These are phyloP conservation scores for Colletotrichum liriopes DNA, from an alignment of 2,329 filamentous ascomycete genomes.

Conservation along the genomic window DNA sequence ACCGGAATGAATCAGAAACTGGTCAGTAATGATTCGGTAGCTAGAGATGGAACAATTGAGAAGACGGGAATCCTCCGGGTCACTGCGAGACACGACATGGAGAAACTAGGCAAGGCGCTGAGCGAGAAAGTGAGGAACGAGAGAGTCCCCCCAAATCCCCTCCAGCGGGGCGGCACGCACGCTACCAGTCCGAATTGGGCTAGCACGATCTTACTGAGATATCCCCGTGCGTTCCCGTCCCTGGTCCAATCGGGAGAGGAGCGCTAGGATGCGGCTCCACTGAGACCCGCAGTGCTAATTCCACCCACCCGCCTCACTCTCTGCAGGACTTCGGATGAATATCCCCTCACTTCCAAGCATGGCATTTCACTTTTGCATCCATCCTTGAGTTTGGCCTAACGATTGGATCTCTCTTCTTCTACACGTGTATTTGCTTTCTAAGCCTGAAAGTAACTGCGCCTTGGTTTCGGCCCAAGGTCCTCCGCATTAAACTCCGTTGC, in stretches of 20 bases:
- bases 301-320: conserved; percentile 8
- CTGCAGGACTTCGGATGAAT: not conserved
- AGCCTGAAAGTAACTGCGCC: conserved; percentile 9
- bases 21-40: not conserved
- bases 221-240: not conserved
- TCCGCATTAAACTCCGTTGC: conserved; percentile 4
- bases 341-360: conserved; percentile 5
- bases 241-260: not conserved
- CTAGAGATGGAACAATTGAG: not conserved
- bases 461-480: not conserved
- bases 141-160: not conserved
- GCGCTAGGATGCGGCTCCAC: not conserved
- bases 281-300: conserved; percentile 1
- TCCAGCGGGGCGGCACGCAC: not conserved
- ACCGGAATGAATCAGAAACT: too few species aligned
- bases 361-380: conserved; percentile 20
- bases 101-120: not conserved
- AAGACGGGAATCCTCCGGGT: too few species aligned
- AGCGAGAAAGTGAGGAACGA: not conserved
- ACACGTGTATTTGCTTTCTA: conserved; percentile 5
- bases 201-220: conserved; percentile 1
- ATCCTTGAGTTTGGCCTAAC: not conserved
- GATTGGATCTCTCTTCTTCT: conserved; percentile 1
- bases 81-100: not conserved
- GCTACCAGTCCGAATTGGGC: not conserved